A percentile compares a stretch with the other conserved stretches of the same genome.
phyloP scores from a whole-genome alignment of 768 basidiomycete genomes.

The Suillus bovinus region DNA sequence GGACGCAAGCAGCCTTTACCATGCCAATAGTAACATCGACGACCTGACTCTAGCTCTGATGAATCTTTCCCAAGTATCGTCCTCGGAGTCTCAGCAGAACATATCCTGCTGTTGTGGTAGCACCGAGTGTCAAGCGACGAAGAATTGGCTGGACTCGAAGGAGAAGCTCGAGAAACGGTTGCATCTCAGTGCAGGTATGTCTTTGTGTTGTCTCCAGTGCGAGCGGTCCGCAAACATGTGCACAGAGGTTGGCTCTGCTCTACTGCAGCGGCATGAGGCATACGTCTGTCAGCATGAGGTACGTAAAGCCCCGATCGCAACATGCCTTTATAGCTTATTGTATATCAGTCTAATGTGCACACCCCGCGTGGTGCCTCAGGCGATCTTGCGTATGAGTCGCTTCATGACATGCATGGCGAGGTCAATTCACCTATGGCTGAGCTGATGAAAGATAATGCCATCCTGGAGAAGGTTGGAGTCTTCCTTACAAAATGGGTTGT shows the following conservation, averaged over 20 bases:
- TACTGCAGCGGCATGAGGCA: slow-evolving; percentile 84
- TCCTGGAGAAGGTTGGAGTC: slow-evolving; percentile 45
- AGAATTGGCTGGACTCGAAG: slow-evolving; percentile 64
- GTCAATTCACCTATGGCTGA: slow-evolving; percentile 36
- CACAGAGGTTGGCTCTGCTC: slow-evolving; percentile 86
- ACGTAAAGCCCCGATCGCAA: slow-evolving; percentile 22
- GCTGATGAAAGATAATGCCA: slow-evolving; percentile 56
- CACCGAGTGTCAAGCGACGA: slow-evolving; percentile 65
- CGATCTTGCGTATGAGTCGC: slow-evolving; percentile 12
- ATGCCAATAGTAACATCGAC: slow-evolving; percentile 67
- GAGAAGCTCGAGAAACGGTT: slow-evolving; percentile 74
- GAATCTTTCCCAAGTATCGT: slow-evolving; percentile 69
- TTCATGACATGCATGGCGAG: slow-evolving; percentile 20
- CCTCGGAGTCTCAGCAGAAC: slow-evolving; percentile 62
- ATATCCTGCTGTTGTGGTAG: slow-evolving; percentile 65
- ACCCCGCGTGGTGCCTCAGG: slow-evolving; percentile 17
- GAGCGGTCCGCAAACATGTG: slow-evolving; percentile 8
- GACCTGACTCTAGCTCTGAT: slow-evolving; percentile 74
- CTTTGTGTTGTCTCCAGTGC: slow-evolving; percentile 2
- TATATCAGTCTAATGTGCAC: slow-evolving; percentile 20
- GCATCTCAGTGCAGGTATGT: slow-evolving; percentile 83
- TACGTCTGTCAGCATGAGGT: slow-evolving; percentile 77
- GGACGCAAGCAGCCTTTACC: slow-evolving; percentile 50
- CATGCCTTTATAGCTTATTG: slow-evolving; percentile 14
- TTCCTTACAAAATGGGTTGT: neutral